Evolutionary conservation across 371 early-diverging fungal genomes (phyloP).

Genomic region (Mortierella sp.): DNA sequence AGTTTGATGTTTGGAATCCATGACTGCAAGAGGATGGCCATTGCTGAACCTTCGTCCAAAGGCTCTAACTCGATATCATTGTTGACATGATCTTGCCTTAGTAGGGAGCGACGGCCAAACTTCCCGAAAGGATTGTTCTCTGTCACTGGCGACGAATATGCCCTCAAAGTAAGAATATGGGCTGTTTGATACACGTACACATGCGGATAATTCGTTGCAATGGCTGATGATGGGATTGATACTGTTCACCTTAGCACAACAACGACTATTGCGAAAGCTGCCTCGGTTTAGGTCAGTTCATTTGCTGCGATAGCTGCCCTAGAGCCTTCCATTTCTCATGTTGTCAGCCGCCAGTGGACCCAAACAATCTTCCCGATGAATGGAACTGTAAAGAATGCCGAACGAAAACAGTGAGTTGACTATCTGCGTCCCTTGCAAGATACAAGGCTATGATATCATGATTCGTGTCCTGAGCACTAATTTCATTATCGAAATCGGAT

Average conservation of each 20-base stretch:
- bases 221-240: no score
- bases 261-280: conserved; percentile 76
- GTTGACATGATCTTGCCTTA: no score
- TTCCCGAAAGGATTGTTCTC: conserved; percentile 5
- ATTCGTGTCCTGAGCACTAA: neutral
- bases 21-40: no score
- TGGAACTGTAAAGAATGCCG: conserved; percentile 78
- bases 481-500: neutral
- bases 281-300: conserved; percentile 67
- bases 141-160: conserved; percentile 14
- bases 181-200: no score
- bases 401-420: neutral
- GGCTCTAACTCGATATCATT: neutral
- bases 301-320: conserved; percentile 84
- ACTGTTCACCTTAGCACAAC: conserved; percentile 46
- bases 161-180: conserved; percentile 10
- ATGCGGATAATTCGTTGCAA: no score
- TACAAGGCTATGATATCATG: no score
- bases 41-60: no score
- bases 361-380: conserved; percentile 60
- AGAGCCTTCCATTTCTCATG: conserved; percentile 80
- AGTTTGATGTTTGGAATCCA: no score
- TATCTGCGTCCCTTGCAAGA: no score
- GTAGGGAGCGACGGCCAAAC: neutral
- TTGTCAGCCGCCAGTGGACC: conserved; percentile 75